These are phyloP conservation scores for Claviceps maximensis DNA, from an alignment of 2,329 filamentous ascomycete genomes.

Conservation along the genomic window DNA sequence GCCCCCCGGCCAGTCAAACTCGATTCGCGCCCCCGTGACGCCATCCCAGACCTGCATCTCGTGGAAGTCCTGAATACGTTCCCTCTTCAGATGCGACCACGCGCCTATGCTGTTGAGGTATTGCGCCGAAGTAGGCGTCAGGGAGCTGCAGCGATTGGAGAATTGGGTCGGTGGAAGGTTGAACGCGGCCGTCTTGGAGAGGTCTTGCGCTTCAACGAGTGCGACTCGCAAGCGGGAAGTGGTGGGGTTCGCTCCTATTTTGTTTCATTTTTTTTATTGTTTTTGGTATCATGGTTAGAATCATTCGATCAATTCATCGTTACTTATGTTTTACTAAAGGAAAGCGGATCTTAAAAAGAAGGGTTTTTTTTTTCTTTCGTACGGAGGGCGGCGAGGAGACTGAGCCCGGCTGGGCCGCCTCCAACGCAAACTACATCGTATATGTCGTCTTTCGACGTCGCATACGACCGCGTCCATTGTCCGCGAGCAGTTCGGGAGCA, in stretches of 20 bases:
- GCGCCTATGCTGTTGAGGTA: constrained; percentile 76
- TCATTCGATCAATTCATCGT: no score
- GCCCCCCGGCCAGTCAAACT: constrained; percentile 60
- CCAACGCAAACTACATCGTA: constrained; percentile 91
- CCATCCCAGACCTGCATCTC: constrained; percentile 99
- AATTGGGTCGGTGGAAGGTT: constrained; percentile 54
- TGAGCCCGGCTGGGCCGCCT: constrained; percentile 79
- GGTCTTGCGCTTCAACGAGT: constrained; percentile 79
- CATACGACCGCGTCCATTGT: constrained; percentile 27
- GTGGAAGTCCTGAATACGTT: constrained; percentile 74
- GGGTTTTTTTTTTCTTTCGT: constrained; percentile 10
- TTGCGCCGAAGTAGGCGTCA: constrained; percentile 76
- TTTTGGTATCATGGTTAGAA: no score
- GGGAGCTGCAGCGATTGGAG: constrained; percentile 90
- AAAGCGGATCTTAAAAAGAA: neutral
- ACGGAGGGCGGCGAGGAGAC: constrained; percentile 67
- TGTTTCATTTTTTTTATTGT: neutral
- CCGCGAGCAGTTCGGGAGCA: constrained; percentile 28
- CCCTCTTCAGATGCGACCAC: constrained; percentile 62
- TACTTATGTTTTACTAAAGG: neutral
- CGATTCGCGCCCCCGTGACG: constrained; percentile 71
- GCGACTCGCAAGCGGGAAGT: constrained; percentile 73
- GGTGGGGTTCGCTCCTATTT: constrained; percentile 55
- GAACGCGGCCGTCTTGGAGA: constrained; percentile 55
- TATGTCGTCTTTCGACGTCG: constrained; percentile 48